These are phyloP conservation scores for Colletotrichum australisinense DNA, from an alignment of 2,329 filamentous ascomycete species.

Conservation along the genomic window DNA sequence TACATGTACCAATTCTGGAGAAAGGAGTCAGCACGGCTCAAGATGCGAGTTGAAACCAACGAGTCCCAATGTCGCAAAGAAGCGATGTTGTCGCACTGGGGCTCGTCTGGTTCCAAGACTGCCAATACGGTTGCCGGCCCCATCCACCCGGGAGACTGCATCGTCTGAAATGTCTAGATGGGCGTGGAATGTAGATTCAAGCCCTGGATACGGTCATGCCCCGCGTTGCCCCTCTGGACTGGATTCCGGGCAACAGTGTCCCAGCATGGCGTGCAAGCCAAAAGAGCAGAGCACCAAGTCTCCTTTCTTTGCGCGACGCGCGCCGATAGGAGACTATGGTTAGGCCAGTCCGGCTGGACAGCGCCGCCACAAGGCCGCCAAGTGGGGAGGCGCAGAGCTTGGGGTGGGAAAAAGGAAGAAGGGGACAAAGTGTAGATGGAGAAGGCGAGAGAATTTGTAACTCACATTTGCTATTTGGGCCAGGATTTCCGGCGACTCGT, in stretches of 20 bases:
- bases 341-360: slow-evolving; percentile 11
- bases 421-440: background rate
- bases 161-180: background rate
- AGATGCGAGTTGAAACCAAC: slow-evolving; percentile 4
- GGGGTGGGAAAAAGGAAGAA: slow-evolving; percentile 20
- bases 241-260: background rate
- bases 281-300: background rate
- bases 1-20: slow-evolving; percentile 98
- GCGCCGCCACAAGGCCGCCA: background rate
- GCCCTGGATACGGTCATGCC: background rate
- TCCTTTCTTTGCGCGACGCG: slow-evolving; percentile 6
- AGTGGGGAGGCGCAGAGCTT: slow-evolving; percentile 8
- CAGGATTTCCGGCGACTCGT: slow-evolving; percentile 90
- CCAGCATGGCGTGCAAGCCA: background rate
- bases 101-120: background rate
- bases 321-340: slow-evolving; percentile 9
- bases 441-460: slow-evolving; percentile 40
- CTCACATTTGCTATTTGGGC: slow-evolving; percentile 83
- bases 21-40: slow-evolving; percentile 33
- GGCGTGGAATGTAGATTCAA: slow-evolving; percentile 5
- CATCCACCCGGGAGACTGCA: slow-evolving; percentile 15
- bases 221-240: slow-evolving; percentile 5
- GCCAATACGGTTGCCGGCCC: background rate
- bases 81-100: background rate
- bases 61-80: slow-evolving; percentile 8